Conservation (phyloP, 2,329 filamentous ascomycete species). For the Fusarium pseudonygamai region DNA sequence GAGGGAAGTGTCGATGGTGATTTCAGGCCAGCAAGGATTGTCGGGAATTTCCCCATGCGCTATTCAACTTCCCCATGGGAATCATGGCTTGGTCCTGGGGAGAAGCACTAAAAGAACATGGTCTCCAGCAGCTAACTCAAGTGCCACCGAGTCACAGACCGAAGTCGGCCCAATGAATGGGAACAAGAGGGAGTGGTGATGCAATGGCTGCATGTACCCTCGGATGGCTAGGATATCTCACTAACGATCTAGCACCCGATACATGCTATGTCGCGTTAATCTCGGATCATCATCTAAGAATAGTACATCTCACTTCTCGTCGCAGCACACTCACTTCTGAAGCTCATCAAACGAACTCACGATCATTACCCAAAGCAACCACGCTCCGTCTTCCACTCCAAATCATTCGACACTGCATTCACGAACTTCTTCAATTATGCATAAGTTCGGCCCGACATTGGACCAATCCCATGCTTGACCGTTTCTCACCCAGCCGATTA, state of each 20-base stretch:
- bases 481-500: not conserved
- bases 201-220: not conserved
- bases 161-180: constrained; percentile 3
- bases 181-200: constrained; percentile 11
- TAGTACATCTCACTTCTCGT: not conserved
- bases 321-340: not conserved
- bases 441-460: constrained; percentile 24
- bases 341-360: not conserved
- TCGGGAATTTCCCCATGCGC: constrained; percentile 17
- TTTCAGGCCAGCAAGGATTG: not conserved
- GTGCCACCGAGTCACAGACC: constrained; percentile 26
- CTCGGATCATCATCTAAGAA: rapidly evolving
- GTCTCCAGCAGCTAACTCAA: constrained; percentile 9
- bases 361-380: constrained; percentile 11
- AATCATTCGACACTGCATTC: constrained; percentile 6
- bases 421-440: constrained; percentile 5
- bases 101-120: constrained; percentile 4
- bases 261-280: not conserved
- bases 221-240: rapidly evolving
- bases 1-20: rapidly evolving
- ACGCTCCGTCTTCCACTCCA: not conserved
- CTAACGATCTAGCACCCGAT: rapidly evolving
- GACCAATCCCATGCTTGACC: not conserved
- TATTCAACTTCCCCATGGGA: constrained; percentile 22
- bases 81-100: constrained; percentile 19